phyloP scores from a whole-genome alignment of 495 filamentous ascomycete species.

The Talaromyces trachyspermus region DNA sequence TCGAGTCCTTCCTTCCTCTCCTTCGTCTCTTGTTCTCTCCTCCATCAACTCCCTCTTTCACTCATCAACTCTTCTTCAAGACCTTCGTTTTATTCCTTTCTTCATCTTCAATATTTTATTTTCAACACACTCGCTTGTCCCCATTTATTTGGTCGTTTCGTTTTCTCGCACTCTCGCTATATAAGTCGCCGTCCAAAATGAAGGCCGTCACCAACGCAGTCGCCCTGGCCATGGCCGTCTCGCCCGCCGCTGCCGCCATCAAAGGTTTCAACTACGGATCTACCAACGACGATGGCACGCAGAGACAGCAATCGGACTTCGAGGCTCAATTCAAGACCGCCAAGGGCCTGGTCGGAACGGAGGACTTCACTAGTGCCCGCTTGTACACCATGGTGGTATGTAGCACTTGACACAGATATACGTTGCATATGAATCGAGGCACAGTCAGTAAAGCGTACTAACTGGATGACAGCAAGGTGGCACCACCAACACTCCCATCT shows the following conservation, averaged over 20 bases:
- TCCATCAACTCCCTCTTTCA: too few relatives aligned
- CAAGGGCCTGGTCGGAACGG: constrained; percentile 58
- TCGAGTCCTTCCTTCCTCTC: too few relatives aligned
- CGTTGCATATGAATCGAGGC: background rate
- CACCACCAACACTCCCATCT: constrained; percentile 52
- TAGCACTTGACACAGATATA: background rate
- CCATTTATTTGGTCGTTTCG: background rate
- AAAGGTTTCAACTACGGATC: constrained; percentile 84
- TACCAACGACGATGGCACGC: constrained; percentile 51
- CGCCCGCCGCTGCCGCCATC: constrained; percentile 39
- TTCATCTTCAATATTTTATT: too few relatives aligned
- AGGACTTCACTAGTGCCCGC: constrained; percentile 67
- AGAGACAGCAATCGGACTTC: constrained; percentile 60
- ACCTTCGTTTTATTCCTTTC: too few relatives aligned
- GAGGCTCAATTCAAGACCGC: constrained; percentile 63
- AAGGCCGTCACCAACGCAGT: constrained; percentile 33
- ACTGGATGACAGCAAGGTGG: constrained; percentile 37
- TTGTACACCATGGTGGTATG: constrained; percentile 52
- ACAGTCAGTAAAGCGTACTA: constrained; percentile 7
- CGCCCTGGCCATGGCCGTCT: constrained; percentile 37
- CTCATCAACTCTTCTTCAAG: too few relatives aligned
- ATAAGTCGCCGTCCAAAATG: constrained; percentile 21
- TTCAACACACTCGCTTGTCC: background rate
- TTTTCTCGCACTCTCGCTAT: constrained; percentile 9
- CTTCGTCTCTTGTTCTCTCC: too few relatives aligned